Evolutionary conservation across 305 asterid species (phyloP).

Genomic region (Fraxinus xanthoxyloides): DNA sequence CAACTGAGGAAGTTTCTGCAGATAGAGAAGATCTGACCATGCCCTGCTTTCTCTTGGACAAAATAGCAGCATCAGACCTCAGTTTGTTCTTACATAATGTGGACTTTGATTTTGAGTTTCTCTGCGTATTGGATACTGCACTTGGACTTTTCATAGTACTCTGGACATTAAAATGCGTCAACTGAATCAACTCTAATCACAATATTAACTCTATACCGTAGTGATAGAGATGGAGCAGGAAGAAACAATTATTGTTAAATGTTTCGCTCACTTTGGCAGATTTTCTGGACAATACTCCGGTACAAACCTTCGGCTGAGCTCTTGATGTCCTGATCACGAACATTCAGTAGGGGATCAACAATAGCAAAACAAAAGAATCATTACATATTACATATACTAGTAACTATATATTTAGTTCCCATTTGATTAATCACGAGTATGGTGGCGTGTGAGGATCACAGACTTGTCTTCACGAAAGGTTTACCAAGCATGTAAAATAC

Average conservation of each 20-base stretch:
- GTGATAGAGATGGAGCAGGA: constrained; percentile 9
- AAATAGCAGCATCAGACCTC: constrained; percentile 38
- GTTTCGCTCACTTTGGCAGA: constrained; percentile 53
- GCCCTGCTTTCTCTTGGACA: constrained; percentile 49
- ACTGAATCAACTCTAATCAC: constrained; percentile 9
- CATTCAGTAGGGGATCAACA: constrained; percentile 11
- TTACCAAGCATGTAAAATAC: background rate
- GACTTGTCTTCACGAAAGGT: background rate
- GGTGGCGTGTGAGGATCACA: background rate
- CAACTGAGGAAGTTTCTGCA: constrained; percentile 35
- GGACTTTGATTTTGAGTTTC: constrained; percentile 40
- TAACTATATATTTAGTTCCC: background rate
- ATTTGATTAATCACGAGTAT: background rate
- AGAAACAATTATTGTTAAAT: constrained; percentile 12
- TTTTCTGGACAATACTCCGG: constrained; percentile 45
- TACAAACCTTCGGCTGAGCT: constrained; percentile 43
- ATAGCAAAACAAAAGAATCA: background rate
- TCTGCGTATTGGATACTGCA: constrained; percentile 34
- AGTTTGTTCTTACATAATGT: constrained; percentile 35
- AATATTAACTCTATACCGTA: background rate
- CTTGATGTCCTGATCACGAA: constrained; percentile 53
- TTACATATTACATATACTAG: background rate
- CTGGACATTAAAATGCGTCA: constrained; percentile 33
- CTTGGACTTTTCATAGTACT: constrained; percentile 34
- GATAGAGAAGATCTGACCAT: constrained; percentile 34